Percentiles rank a stretch among this genome's conserved stretches.
Evolutionary conservation across 2,329 filamentous ascomycete species (phyloP).

Genomic region (Curvularia sp.): DNA sequence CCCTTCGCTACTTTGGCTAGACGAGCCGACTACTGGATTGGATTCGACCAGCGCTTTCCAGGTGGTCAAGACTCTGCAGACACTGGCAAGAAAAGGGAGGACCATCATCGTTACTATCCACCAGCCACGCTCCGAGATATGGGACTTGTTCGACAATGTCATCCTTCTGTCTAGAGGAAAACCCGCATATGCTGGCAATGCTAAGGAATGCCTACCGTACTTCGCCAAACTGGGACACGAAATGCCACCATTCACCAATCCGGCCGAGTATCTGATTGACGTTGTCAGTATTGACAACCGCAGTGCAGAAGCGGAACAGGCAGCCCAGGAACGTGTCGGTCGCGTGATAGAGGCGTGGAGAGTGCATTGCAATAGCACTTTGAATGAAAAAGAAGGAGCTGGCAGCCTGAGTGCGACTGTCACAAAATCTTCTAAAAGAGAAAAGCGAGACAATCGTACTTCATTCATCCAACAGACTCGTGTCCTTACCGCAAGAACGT

Average conservation of each 20-base stretch:
- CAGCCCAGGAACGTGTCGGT: slow-evolving; percentile 66
- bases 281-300: slow-evolving; percentile 76
- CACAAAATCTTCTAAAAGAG: slow-evolving; percentile 17
- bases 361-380: slow-evolving; percentile 24
- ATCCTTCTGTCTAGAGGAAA: slow-evolving; percentile 72
- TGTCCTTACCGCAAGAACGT: slow-evolving; percentile 72
- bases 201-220: slow-evolving; percentile 66
- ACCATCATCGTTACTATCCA: slow-evolving; percentile 79
- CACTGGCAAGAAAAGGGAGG: slow-evolving; percentile 69
- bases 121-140: slow-evolving; percentile 80
- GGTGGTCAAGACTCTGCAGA: slow-evolving; percentile 72
- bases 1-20: slow-evolving; percentile 77
- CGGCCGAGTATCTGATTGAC: slow-evolving; percentile 78
- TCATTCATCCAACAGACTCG: slow-evolving; percentile 67
- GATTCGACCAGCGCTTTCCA: slow-evolving; percentile 80
- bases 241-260: slow-evolving; percentile 76
- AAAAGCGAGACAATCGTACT: slow-evolving; percentile 54
- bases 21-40: slow-evolving; percentile 79
- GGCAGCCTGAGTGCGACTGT: slow-evolving; percentile 3
- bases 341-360: slow-evolving; percentile 67
- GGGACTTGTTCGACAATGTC: slow-evolving; percentile 76
- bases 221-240: slow-evolving; percentile 67
- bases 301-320: slow-evolving; percentile 68
- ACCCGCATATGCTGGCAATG: slow-evolving; percentile 71
- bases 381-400: slow-evolving; percentile 23